phyloP scores from a whole-genome alignment of 208 protist species.

The Trypanosoma brucei region DNA sequence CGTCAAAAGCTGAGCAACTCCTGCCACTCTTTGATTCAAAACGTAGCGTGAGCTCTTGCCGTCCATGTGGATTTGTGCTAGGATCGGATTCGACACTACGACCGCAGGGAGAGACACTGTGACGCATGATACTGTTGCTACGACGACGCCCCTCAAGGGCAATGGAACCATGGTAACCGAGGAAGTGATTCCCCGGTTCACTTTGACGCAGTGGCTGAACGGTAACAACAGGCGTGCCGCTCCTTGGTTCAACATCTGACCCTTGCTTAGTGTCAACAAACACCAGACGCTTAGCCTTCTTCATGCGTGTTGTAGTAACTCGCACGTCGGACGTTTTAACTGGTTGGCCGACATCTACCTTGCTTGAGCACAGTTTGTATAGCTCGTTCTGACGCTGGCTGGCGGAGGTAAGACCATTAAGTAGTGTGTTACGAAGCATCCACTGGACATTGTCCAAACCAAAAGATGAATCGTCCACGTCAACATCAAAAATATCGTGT shows the following conservation, averaged over 20 bases:
- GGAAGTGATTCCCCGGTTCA: conserved; percentile 39
- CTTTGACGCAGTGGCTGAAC: conserved; percentile 30
- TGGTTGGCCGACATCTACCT: conserved; percentile 51
- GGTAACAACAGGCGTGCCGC: conserved; percentile 44
- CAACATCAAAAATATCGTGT: conserved; percentile 78
- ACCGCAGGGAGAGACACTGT: conserved; percentile 58
- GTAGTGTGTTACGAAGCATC: conserved; percentile 89
- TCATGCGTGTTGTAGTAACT: conserved; percentile 13
- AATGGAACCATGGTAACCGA: conserved; percentile 52
- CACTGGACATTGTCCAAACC: conserved; percentile 89
- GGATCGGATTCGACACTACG: conserved; percentile 61
- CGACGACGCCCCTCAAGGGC: conserved; percentile 33
- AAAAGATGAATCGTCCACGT: conserved; percentile 76
- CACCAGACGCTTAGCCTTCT: conserved; percentile 37
- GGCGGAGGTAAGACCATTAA: conserved; percentile 78
- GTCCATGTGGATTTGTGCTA: conserved; percentile 47
- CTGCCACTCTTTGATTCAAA: conserved; percentile 15
- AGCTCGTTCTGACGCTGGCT: conserved; percentile 64
- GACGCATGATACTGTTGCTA: conserved; percentile 70
- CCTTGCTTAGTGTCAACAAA: conserved; percentile 79
- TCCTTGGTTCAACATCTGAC: conserved; percentile 36
- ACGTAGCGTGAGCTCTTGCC: conserved; percentile 39
- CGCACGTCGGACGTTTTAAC: conserved; percentile 8
- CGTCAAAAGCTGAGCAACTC: conserved; percentile 20
- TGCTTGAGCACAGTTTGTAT: conserved; percentile 53